Evolutionary conservation across 805 yeast genomes (phyloP).

Genomic region (Sugiyamaella chiloensis): DNA sequence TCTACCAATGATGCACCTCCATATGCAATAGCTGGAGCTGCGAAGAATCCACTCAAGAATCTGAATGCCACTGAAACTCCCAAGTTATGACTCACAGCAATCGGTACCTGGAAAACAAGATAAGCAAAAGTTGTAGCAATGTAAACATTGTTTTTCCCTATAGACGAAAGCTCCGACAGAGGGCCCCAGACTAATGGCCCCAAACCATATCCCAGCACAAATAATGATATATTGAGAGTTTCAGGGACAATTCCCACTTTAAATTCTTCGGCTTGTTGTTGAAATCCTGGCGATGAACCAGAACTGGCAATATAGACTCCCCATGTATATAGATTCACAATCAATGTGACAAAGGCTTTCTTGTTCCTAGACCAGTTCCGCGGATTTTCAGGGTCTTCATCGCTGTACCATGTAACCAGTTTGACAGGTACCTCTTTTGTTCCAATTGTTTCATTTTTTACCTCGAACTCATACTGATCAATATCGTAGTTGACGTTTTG

Average conservation of each 20-base stretch:
- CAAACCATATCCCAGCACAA: constrained; percentile 77
- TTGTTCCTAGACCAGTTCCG: constrained; percentile 50
- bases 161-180: constrained; percentile 38
- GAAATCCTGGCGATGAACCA: neutral
- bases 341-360: constrained; percentile 37
- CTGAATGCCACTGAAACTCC: constrained; percentile 23
- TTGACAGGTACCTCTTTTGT: neutral
- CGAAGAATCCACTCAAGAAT: constrained; percentile 70
- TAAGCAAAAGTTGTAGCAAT: neutral
- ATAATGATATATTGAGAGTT: constrained; percentile 66
- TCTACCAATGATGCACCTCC: constrained; percentile 64
- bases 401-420: constrained; percentile 33
- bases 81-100: neutral
- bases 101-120: neutral
- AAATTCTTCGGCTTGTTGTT: constrained; percentile 38
- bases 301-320: neutral
- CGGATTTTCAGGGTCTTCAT: constrained; percentile 42
- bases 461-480: neutral
- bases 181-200: constrained; percentile 85
- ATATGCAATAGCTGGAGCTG: constrained; percentile 77
- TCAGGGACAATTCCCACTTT: constrained; percentile 59
- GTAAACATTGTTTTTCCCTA: neutral
- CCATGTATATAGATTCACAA: neutral
- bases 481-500: neutral
- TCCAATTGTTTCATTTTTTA: neutral